Evolutionary conservation across 805 yeast genomes (phyloP), one percentile per base, ranked within the genome.

Genomic region (Starmerella apicola): DNA sequence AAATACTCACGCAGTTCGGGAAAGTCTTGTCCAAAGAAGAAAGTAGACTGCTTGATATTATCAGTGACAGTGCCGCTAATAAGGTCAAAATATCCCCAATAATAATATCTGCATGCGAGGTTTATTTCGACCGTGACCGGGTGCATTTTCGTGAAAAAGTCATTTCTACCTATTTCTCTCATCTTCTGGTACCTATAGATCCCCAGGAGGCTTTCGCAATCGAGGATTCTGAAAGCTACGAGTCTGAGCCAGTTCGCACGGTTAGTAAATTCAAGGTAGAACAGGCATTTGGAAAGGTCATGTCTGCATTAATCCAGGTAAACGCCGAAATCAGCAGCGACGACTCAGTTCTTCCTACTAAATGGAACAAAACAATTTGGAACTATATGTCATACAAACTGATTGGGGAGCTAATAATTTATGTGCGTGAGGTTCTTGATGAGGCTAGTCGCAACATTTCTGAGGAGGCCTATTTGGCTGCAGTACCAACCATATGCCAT

Each of bases 381-480:
- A 17, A 34, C 2, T 23, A 15, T 22, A 23, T 27, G 7, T 5
- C 41, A 5, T 18, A 39, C 5, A 23, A 20, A 19, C 12, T 25
- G 13, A 18, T 41, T 10, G 41, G 34, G 7, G 32, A 25, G 6
- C 24, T 45, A 7, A 33, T 27, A 8, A 31, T 34, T 6, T 45
- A 32, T 24, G 23, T 23, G 3, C 34, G 27, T 16, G 34, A 18
- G 8, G 31, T 45, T 4, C 28, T 43, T 20, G 33, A 13, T 2
- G 32, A 8, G n/a, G 35, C 47, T 1, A 28, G 39, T 1, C 20
- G 7, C 10, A 21, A 38, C 3, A 27, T 41, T 10, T 38, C 44
- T 2, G 49, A 41, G 30, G 35, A 23, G 3, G 50, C 38, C 22
- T 46, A 46, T 23, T 34, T 45, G 9, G 15, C 22, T 10, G 27